A percentile compares a stretch with the other conserved stretches of the same genome.
Conservation (phyloP, 768 basidiomycete genomes). For the Lentinula edodes region DNA sequence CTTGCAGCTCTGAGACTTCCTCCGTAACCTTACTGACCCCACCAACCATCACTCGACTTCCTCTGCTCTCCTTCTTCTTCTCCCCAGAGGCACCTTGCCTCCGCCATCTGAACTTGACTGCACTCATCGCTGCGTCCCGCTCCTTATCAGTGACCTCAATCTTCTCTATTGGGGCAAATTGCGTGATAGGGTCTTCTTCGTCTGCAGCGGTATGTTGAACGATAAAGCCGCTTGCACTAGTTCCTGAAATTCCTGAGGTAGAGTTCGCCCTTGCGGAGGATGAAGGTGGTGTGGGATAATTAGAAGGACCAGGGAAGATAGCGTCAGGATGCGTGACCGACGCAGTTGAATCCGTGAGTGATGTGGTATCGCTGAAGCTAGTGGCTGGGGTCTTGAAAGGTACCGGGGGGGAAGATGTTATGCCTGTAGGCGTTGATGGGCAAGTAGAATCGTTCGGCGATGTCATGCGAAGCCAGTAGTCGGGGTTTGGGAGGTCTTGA, state of each 20-base stretch:
- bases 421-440: not conserved
- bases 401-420: not conserved
- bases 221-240: not conserved
- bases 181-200: conserved; percentile 8
- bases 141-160: conserved; percentile 70
- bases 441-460: conserved; percentile 18
- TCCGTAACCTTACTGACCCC: not conserved
- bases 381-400: not conserved
- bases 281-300: not conserved
- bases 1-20: not conserved
- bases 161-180: not conserved
- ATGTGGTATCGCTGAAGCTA: not conserved
- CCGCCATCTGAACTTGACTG: conserved; percentile 57
- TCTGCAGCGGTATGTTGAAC: conserved; percentile 1
- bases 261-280: not conserved
- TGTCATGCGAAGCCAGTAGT: conserved; percentile 58
- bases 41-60: not conserved
- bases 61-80: conserved; percentile 24
- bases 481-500: conserved; percentile 57
- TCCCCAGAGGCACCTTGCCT: conserved; percentile 15
- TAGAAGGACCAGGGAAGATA: not conserved
- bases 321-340: not conserved
- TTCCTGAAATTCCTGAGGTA: not conserved
- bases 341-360: not conserved
- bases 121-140: conserved; percentile 66